Evolutionary conservation across 306 rosid species (phyloP).

Genomic region (Morella rubra): DNA sequence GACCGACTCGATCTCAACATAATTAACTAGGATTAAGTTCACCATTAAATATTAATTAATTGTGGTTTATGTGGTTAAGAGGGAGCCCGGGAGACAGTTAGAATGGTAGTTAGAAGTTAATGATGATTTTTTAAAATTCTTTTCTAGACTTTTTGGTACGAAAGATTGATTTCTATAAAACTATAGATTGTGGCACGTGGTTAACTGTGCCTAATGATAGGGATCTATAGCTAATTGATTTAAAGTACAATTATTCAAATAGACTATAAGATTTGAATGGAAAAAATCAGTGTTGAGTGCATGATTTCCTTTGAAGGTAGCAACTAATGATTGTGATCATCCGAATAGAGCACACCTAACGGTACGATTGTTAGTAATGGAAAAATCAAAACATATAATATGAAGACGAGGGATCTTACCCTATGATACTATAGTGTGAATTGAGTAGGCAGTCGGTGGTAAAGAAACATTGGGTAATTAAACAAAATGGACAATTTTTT

Average conservation of each 20-base stretch:
- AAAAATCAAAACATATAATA: neutral
- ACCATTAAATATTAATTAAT: neutral
- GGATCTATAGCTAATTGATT: neutral
- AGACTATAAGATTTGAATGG: constrained; percentile 16
- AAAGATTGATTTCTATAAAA: neutral
- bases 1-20: neutral
- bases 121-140: neutral
- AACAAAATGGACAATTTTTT: no score
- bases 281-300: neutral
- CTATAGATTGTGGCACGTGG: constrained; percentile 5
- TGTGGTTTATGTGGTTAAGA: neutral
- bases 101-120: constrained; percentile 18
- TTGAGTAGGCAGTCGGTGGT: neutral
- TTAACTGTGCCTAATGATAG: neutral
- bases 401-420: neutral
- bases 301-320: neutral
- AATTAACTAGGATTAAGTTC: constrained; percentile 7
- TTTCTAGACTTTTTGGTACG: neutral
- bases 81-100: neutral
- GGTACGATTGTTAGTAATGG: neutral
- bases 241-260: neutral
- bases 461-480: no score
- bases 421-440: neutral
- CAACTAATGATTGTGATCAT: constrained; percentile 20
- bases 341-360: no score